Evolutionary conservation across 1,284 basidiomycete species (phyloP), one percentile per base, ranked within the genome.

Genomic region (Tilletia caries): DNA sequence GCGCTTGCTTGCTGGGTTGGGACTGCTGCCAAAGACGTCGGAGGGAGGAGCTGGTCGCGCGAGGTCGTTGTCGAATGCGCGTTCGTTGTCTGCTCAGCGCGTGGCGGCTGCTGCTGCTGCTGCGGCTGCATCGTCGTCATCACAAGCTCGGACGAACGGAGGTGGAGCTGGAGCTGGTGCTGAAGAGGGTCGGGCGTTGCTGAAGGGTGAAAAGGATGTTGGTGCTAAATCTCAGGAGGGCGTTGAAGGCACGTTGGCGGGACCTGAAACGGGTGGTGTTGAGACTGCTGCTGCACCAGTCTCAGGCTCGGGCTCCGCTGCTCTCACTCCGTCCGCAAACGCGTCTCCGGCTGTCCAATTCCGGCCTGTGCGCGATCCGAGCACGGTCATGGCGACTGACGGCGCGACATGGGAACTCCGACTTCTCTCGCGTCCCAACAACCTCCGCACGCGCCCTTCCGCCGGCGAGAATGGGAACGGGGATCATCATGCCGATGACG

Each of bases 321-420:
- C n/a, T n/a, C n/a, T n/a, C n/a, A n/a, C n/a, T n/a, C n/a, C n/a
- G n/a, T n/a, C n/a, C n/a, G n/a, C n/a, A 15, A 41, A 33, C 58
- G 32, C 29, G n/a, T 62, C 58, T 12, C 15, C 29, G 2, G 32
- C 58, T n/a, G 20, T 15, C 32, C 32, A 18, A 29, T 23, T 34
- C 10, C 58, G 58, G 12, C 58, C 58, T 20, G 32, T 37, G 4
- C 58, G 58, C 27, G 58, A 62, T 62, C 6, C 58, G 10, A 33
- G 58, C 18, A 32, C 58, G 58, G 58, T 62, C 27, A 62, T 62
- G 58, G 58, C 58, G 5, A 62, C 32, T 8, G 58, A 62, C 58
- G 58, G 58, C 2, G 58, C 32, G 29, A 62, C 15, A 6, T 62
- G 58, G 58, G 58, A 62, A 29, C 32, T 62, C 15, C 58, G 58